Base-by-base conservation (phyloP, 768 basidiomycete species). In the Calocera cornea region DNA sequence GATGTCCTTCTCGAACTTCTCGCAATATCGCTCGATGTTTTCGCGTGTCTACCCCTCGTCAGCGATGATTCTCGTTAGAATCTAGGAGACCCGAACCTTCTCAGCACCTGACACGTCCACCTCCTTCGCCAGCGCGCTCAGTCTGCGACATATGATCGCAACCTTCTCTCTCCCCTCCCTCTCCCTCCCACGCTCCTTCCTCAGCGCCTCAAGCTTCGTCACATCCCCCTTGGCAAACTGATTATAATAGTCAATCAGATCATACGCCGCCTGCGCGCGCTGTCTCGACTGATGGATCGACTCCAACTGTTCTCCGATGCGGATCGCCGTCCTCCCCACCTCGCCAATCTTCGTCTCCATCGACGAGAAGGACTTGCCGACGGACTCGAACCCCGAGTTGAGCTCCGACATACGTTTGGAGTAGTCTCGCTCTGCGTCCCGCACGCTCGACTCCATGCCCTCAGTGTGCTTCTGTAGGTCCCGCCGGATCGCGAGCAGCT, bases 1-100 rank as follows among this genome's bases (percentile, higher is more conserved):
- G 86, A 97, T 95, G 74, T 98, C 95, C 79, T 95, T 98, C 77
- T 99, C 97, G 71, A 98, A 98, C 76, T 89, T 92, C 79, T 99
- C 97, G 79, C 97, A 97, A 72, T 97, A 98, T 74, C 89, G 90
- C 73, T 98, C 95, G 68, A 99, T 93, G 68, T 82, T 87, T 75
- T 97, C 94, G 69, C 90, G 81, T 1, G 94, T 93, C 88, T 95
- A 72, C 1, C 29, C 31, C 14, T 22, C n/a, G 3, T 34, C 36
- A 64, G 27, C 14, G 24, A 41, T 33, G 47, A 16, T 22, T n/a
- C 41, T 17, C 31, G 12, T 8, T 7, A 8, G 16, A 16, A 19
- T 19, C 40, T 3, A 1, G 36, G 34, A 14, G 8, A 70, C 78
- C 41, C 72, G n/a, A n/a, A 92, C 92, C 80, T 87, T 86, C 38